Evolutionary conservation across 805 yeast species (phyloP), one percentile per base, ranked within the genome.

Genomic region (Kodamaea jinghongensis): DNA sequence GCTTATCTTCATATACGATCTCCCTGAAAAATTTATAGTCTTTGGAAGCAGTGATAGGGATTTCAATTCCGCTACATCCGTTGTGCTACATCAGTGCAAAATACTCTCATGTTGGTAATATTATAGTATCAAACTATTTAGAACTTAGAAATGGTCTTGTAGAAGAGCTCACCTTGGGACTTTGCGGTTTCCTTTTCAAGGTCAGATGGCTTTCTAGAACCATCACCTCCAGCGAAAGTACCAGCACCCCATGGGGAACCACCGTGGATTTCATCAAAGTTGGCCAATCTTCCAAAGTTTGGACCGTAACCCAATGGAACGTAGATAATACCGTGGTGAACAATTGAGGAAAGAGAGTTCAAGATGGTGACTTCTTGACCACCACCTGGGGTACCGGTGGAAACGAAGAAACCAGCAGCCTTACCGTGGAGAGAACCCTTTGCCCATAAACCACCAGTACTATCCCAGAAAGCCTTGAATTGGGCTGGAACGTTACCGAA

Each of bases 181-280:
- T 58, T 60, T 39, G 84, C 89, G 46, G 82, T 55, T 50, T 73
- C 69, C 61, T 77, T 67, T 69, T 86, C 95, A 47, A 78, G 63
- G 36, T 66, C 76, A 39, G 79, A 58, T 31, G 88, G 84, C 49
- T 59, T 62, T 70, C 91, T 80, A 27, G 87, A 75, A 51, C 95
- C 95, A 55, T 83, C 87, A 16, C 78, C 67, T 47, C 83, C 90
- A 26, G 95, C 86, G 49, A 75, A 71, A 42, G 85, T 68, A 56
- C 91, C 93, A 31, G 95, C 87, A 63, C 95, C 95, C 84, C 88
- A 87, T 37, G 95, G 76, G 40, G 90, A 77, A 52, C 84, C 83
- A 52, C 93, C 95, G 56, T 82, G 90, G 40, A 75, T 71, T 66
- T 82, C 90, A 14, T 69, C 71, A 41, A 83, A 55, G 61, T 73